phyloP scores from a whole-genome alignment of 108 stramenopile genomes.

The Epithemia pelagica region DNA sequence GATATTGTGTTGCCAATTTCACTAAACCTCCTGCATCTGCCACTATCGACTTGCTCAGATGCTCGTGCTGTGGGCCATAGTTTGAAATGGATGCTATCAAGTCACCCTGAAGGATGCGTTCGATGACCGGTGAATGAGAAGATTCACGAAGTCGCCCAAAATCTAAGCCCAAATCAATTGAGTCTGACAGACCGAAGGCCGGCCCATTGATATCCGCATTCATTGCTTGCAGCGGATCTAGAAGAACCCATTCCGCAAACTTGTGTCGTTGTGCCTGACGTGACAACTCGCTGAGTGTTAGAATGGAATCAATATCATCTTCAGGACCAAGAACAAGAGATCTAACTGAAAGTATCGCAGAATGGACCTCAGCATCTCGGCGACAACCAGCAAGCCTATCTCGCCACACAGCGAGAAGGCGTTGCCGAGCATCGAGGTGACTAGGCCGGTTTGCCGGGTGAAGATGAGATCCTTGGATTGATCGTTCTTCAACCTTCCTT shows the following conservation, averaged over 20 bases:
- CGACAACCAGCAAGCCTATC: slow-evolving; percentile 78
- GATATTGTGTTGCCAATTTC: slow-evolving; percentile 66
- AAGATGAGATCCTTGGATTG: slow-evolving; percentile 23
- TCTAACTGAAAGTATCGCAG: slow-evolving; percentile 84
- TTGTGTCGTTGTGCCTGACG: slow-evolving; percentile 77
- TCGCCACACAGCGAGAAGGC: slow-evolving; percentile 72
- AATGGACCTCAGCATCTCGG: slow-evolving; percentile 82
- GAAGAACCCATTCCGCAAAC: slow-evolving; percentile 77
- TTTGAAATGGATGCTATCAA: slow-evolving; percentile 28
- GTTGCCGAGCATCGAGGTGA: slow-evolving; percentile 41
- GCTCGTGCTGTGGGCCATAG: slow-evolving; percentile 45
- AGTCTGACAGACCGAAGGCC: slow-evolving; percentile 44
- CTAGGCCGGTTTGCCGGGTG: slow-evolving; percentile 53
- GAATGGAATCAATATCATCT: slow-evolving; percentile 90
- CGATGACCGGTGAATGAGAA: slow-evolving; percentile 25
- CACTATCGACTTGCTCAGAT: slow-evolving; percentile 50
- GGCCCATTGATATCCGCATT: slow-evolving; percentile 54
- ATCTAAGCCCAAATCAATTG: neutral
- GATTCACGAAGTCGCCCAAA: neutral
- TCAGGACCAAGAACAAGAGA: slow-evolving; percentile 78
- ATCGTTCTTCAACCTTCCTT: slow-evolving; percentile 53
- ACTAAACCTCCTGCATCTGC: slow-evolving; percentile 53
- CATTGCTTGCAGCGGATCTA: slow-evolving; percentile 65
- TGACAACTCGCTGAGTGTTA: slow-evolving; percentile 88
- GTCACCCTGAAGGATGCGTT: slow-evolving; percentile 35